phyloP scores from a whole-genome alignment of 2,329 filamentous ascomycete genomes.

The Lasiodiplodia gonubiensis region DNA sequence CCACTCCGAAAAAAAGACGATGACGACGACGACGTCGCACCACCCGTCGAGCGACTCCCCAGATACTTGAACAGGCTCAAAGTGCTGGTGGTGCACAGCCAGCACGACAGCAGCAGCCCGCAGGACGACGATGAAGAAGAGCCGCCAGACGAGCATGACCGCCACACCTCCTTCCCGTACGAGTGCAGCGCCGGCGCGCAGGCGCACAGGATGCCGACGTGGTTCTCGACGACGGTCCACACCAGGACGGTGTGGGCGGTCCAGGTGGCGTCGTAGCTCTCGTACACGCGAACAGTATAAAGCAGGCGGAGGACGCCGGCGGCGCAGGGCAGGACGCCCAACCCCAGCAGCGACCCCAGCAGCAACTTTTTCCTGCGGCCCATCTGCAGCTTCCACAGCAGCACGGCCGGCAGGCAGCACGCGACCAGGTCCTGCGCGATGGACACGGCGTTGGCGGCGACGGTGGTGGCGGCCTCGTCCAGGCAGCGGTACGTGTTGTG shows the following conservation, averaged over 20 bases:
- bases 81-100: neutral
- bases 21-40: neutral
- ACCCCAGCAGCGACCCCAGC: conserved; percentile 51
- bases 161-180: conserved; percentile 36
- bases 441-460: conserved; percentile 48
- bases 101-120: neutral
- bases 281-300: conserved; percentile 43
- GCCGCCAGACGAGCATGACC: neutral
- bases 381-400: conserved; percentile 53
- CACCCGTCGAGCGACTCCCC: neutral
- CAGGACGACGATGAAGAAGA: neutral
- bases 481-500: conserved; percentile 36
- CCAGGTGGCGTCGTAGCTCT: conserved; percentile 50
- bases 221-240: conserved; percentile 50
- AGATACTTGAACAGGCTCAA: neutral
- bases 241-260: conserved; percentile 47
- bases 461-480: conserved; percentile 46
- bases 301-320: conserved; percentile 45
- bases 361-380: conserved; percentile 51
- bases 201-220: conserved; percentile 51
- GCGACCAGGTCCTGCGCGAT: conserved; percentile 50
- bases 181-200: conserved; percentile 52
- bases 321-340: conserved; percentile 50
- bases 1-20: neutral
- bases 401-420: conserved; percentile 49